These are phyloP conservation scores for Russula brevipes DNA, from an alignment of 768 basidiomycete genomes.

Conservation along the genomic window DNA sequence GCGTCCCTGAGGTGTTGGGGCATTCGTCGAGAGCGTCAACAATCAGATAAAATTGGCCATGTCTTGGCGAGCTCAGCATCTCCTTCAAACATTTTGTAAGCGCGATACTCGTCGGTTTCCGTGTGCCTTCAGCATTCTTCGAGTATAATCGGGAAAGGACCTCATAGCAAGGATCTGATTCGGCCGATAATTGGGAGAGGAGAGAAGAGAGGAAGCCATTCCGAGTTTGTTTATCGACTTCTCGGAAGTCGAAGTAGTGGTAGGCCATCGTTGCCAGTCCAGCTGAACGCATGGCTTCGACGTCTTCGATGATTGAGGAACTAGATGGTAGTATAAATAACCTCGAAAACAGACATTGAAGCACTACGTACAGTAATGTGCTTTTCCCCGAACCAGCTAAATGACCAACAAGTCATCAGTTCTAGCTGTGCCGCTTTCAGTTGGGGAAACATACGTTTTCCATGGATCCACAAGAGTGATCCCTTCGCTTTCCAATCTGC, in stretches of 20 bases:
- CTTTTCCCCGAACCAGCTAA: conserved; percentile 6
- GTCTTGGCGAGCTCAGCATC: not conserved
- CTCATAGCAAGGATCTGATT: not conserved
- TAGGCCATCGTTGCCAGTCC: not conserved
- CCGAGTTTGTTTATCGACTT: not conserved
- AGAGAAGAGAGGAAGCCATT: not conserved
- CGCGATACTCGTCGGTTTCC: not conserved
- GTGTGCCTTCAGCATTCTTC: not conserved
- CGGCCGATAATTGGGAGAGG: not conserved
- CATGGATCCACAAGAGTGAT: not conserved
- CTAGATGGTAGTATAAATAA: not conserved
- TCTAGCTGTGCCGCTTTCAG: too few relatives aligned
- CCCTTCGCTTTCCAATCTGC: not conserved
- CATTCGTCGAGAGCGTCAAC: too few relatives aligned
- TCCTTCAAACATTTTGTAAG: not conserved
- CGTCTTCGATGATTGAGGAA: not conserved
- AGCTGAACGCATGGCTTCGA: not conserved
- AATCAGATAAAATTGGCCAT: not conserved
- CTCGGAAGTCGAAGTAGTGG: not conserved
- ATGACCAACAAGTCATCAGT: not conserved
- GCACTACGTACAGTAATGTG: not conserved
- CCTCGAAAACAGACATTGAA: not conserved
- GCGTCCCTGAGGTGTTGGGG: too few relatives aligned
- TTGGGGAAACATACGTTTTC: not conserved
- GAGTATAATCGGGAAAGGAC: not conserved